Percentiles rank a stretch among this genome's conserved stretches.
phyloP scores from a whole-genome alignment of 1,284 basidiomycete genomes.

The Ganoderma sinense region DNA sequence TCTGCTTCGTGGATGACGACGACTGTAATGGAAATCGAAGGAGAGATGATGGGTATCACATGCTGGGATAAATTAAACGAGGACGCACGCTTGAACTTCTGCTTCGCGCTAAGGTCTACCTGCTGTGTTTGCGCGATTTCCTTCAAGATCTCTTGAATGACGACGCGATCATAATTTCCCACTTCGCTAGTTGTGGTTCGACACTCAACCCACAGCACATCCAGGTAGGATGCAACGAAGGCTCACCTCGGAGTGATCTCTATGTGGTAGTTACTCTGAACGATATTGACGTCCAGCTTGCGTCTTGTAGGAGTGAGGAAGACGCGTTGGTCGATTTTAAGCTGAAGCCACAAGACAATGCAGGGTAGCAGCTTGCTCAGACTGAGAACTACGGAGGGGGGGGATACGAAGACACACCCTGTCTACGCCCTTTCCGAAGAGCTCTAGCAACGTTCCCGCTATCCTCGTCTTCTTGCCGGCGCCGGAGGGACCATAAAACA shows the following conservation, averaged over 20 bases:
- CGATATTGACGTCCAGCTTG: conserved; percentile 96
- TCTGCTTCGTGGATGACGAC: conserved; percentile 99
- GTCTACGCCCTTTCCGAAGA: conserved; percentile 93
- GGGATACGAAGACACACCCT: conserved; percentile 73
- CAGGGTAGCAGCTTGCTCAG: not conserved
- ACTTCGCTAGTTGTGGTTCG: conserved; percentile 74
- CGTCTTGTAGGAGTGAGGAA: conserved; percentile 95
- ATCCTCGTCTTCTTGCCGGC: conserved; percentile 99
- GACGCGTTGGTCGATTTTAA: conserved; percentile 98
- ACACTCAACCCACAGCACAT: not conserved
- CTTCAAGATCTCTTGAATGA: conserved; percentile 97
- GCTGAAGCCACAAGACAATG: conserved; percentile 51
- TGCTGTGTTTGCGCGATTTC: conserved; percentile 99
- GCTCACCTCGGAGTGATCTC: conserved; percentile 95
- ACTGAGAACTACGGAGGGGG: too few species aligned
- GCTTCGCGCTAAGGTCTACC: conserved; percentile 94
- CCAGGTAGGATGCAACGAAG: too few species aligned
- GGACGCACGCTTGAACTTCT: conserved; percentile 92
- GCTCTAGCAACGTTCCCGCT: conserved; percentile 85
- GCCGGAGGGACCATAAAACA: conserved; percentile 98
- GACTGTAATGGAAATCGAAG: conserved; percentile 59
- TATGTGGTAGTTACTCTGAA: conserved; percentile 97
- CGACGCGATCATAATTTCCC: conserved; percentile 93
- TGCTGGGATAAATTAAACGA: not conserved
- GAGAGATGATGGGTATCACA: not conserved